Percentiles rank a stretch among this genome's conserved stretches.
Conservation (phyloP, 2,329 filamentous ascomycete species). For the Botrytis hyacinthi region DNA sequence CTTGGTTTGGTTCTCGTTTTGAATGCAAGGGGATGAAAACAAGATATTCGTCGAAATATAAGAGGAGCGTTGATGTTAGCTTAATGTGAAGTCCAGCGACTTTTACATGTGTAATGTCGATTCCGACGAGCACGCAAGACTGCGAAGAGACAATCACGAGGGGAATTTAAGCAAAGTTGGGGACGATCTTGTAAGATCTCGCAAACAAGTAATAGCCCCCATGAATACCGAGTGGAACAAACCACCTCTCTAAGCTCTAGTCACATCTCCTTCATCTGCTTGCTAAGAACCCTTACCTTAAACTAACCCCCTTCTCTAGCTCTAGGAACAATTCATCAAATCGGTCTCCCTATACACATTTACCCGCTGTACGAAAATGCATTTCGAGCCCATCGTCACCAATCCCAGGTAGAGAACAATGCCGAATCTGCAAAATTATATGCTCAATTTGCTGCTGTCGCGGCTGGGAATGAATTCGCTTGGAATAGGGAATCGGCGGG, state of each 20-base stretch:
- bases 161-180: background rate
- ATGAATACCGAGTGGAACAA: background rate
- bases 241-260: background rate
- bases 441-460: constrained; percentile 57
- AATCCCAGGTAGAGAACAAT: constrained; percentile 55
- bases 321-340: constrained; percentile 53
- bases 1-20: background rate
- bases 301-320: constrained; percentile 40
- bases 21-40: background rate
- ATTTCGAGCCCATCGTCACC: constrained; percentile 55
- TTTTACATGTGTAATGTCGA: background rate
- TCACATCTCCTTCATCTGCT: background rate
- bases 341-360: constrained; percentile 63
- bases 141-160: background rate
- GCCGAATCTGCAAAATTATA: constrained; percentile 60
- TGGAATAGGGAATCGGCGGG: constrained; percentile 53
- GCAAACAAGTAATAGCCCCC: background rate
- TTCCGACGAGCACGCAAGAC: background rate
- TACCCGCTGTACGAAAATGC: constrained; percentile 67
- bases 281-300: background rate
- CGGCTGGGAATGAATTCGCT: constrained; percentile 51
- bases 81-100: background rate
- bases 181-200: background rate
- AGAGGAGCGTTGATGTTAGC: background rate
- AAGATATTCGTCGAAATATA: background rate